Evolutionary conservation across 371 early-diverging fungal genomes (phyloP), one percentile per base, ranked within the genome.

Genomic region (Capillidium heterosporum): DNA sequence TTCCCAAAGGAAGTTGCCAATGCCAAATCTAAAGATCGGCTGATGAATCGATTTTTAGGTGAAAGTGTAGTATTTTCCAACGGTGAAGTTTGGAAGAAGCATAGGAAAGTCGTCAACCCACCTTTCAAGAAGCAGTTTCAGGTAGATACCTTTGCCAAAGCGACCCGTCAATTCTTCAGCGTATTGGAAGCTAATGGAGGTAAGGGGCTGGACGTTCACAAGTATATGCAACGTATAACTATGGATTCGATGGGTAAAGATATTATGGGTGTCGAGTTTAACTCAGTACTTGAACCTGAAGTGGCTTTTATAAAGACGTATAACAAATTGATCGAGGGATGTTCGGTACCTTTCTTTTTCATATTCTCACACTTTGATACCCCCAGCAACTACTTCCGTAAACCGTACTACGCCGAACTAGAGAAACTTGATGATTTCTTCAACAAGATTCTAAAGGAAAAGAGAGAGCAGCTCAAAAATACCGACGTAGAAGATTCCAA

Each of bases 81-180:
- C 40, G 61, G 61, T 11, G 40, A 53, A 3, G 62, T 61, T 10
- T 67, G 67, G 67, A 64, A 58, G 48, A 41, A 50, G 5, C 67
- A 67, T 29, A 58, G 67, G 32, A 56, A 62, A 59, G 56, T 65
- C 23, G 64, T 64, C 4, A 73, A 68, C 24, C 47, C 56, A 29
- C 27, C 46, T 11, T 56, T 56, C 19, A 67, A 67, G 56, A 28
- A 57, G 31, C 56, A 48, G 5, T 55, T 29, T 21, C 15, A 21
- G 0, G 46, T 49, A 31, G 23, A 54, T 15, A 35, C 43, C 1
- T 59, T 59, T 35, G 41, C 13, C 2, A 11, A 24, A 5, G n/a
- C 21, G 5, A 31, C 41, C 10, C 8, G 27, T 32, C 29, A 43
- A 11, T 46, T 56, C 7, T 27, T n/a, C 11, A 35, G 1, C 13